phyloP scores from a whole-genome alignment of 2,329 filamentous ascomycete genomes.

The Capronia coronata region DNA sequence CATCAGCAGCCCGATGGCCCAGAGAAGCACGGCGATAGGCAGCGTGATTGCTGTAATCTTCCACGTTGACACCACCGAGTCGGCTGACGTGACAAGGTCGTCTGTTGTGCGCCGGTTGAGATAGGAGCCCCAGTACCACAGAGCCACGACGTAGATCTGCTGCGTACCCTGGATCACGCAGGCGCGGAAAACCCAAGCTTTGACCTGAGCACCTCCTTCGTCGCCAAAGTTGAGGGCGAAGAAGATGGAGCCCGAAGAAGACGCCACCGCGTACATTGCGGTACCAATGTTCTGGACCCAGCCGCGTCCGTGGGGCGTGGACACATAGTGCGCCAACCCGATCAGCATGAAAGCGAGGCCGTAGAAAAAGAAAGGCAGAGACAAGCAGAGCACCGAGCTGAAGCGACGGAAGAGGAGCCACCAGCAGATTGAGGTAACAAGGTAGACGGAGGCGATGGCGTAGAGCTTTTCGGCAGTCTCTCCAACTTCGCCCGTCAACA shows the following conservation, averaged over 20 bases:
- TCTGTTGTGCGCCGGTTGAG: slow-evolving; percentile 43
- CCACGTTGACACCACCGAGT: slow-evolving; percentile 40
- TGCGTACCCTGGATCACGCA: slow-evolving; percentile 61
- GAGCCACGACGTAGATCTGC: slow-evolving; percentile 57
- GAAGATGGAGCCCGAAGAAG: slow-evolving; percentile 57
- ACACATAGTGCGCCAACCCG: slow-evolving; percentile 54
- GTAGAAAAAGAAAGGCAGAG: slow-evolving; percentile 57
- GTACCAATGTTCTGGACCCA: slow-evolving; percentile 58
- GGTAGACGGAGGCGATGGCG: slow-evolving; percentile 54
- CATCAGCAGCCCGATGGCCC: slow-evolving; percentile 50
- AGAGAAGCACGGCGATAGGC: slow-evolving; percentile 54
- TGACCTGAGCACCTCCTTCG: slow-evolving; percentile 56
- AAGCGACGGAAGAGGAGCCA: slow-evolving; percentile 56
- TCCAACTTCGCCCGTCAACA: slow-evolving; percentile 58
- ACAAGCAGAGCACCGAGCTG: slow-evolving; percentile 53
- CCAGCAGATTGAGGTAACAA: slow-evolving; percentile 54
- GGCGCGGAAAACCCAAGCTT: slow-evolving; percentile 61
- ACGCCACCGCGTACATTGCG: slow-evolving; percentile 56
- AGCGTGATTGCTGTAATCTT: slow-evolving; percentile 49
- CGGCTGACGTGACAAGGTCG: slow-evolving; percentile 33
- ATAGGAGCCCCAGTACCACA: slow-evolving; percentile 62
- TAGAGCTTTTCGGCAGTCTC: slow-evolving; percentile 56
- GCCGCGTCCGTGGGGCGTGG: slow-evolving; percentile 33
- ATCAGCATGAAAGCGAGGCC: slow-evolving; percentile 57
- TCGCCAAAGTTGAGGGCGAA: slow-evolving; percentile 63